Base-by-base conservation (phyloP, 2,329 filamentous ascomycete genomes). In the Penicillium sp. region DNA sequence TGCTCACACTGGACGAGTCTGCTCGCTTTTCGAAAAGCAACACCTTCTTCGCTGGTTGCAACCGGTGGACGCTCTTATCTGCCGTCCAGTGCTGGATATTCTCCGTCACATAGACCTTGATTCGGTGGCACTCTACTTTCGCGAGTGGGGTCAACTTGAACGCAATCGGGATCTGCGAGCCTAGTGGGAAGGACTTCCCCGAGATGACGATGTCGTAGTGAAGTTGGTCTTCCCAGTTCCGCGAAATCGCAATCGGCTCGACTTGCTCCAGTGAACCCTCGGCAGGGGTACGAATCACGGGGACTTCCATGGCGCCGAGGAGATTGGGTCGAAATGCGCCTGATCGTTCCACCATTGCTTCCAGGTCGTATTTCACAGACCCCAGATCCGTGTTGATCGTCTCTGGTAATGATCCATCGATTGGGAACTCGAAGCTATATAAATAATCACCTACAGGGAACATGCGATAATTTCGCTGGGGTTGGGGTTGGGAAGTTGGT, bases 151-250 rank as follows among this genome's bases (percentile, higher is more conserved):
- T 96, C 61, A 97, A 80, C 73, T 96, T 96, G 79, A 97, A 96
- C 1, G 91, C 91, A 56, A 97, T 94, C 1, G 92, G 92, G 16
- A 97, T 90, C 66, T 89, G 89, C 37, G 88, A 84, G 16, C 92
- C 92, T 19, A 97, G 83, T 0, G 92, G 90, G 57, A 97, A 97
- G 0, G 91, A 95, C 80, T 96, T 96, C 52, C 92, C 92, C 1
- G 91, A 96, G 52, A 97, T 96, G 70, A 96, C 88, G 64, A 97
- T 96, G 67, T 97, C 92, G 75, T 97, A 97, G 68, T 95, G 91
- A 31, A 97, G 79, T 68, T 96, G 92, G 64, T 97, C 91, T 70
- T 97, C 92, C 92, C 92, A 97, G 59, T 90, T 91, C 19, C 92
- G 82, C 61, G 89, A 93, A 67, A 97, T 96, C 11, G 91, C 93